Conservation (phyloP, 768 basidiomycete genomes). For the Rhodocollybia butyracea region DNA sequence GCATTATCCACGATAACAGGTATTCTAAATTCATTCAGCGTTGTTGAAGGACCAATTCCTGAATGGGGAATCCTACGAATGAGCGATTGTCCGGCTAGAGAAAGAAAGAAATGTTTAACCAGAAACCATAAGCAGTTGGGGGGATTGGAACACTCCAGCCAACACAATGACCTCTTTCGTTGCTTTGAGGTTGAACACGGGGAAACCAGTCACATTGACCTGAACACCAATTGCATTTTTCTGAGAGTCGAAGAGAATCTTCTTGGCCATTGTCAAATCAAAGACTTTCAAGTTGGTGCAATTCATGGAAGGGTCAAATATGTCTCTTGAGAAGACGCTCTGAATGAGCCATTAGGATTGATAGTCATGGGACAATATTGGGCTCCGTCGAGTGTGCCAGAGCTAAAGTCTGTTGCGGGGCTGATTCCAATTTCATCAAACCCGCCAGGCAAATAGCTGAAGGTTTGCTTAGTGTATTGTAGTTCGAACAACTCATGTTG, state of each 20-base stretch:
- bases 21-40: conserved; percentile 28
- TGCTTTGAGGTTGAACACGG: neutral
- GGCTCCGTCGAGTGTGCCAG: neutral
- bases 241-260: neutral
- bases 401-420: neutral
- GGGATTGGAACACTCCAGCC: conserved; percentile 23
- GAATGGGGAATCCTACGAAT: no score
- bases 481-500: neutral
- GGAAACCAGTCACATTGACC: neutral
- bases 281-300: neutral
- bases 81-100: no score
- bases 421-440: neutral
- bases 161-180: conserved; percentile 17
- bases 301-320: neutral
- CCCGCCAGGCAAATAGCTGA: neutral
- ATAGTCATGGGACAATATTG: neutral
- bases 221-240: neutral
- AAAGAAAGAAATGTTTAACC: no score
- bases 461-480: neutral
- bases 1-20: conserved; percentile 30
- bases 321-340: neutral
- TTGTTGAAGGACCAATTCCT: conserved; percentile 35
- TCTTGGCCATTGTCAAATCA: neutral
- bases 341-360: neutral
- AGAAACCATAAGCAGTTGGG: conserved; percentile 23